phyloP scores from a whole-genome alignment of 2,329 filamentous ascomycete genomes.

The Cercospora canescens region DNA sequence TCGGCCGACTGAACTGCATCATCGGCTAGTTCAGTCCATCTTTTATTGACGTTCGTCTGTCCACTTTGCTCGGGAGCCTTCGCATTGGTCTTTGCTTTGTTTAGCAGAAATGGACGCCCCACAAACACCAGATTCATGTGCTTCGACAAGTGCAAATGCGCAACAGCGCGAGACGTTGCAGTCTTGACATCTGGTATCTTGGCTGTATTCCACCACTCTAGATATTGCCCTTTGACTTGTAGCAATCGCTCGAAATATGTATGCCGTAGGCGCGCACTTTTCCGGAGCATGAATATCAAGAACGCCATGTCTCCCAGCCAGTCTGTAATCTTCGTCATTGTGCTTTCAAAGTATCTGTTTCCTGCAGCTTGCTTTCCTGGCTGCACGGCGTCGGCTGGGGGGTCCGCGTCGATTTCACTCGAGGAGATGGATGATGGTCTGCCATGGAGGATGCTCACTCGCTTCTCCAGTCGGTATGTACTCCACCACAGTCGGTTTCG shows the following conservation, averaged over 20 bases:
- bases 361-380: neutral
- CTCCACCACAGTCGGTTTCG: conserved; percentile 24
- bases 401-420: conserved; percentile 55
- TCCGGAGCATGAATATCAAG: conserved; percentile 18
- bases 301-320: conserved; percentile 20
- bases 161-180: conserved; percentile 11
- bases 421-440: conserved; percentile 56
- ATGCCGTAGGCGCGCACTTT: conserved; percentile 15
- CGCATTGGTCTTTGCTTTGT: neutral
- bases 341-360: conserved; percentile 14
- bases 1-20: conserved; percentile 33
- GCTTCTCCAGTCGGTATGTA: conserved; percentile 51
- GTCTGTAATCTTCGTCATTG: conserved; percentile 17
- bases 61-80: neutral
- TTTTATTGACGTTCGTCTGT: conserved; percentile 3
- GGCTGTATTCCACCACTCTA: conserved; percentile 14
- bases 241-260: conserved; percentile 19
- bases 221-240: conserved; percentile 15
- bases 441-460: conserved; percentile 58
- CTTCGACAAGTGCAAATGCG: conserved; percentile 16
- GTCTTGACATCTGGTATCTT: conserved; percentile 4
- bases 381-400: conserved; percentile 40
- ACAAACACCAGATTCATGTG: conserved; percentile 20
- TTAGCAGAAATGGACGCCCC: conserved; percentile 23
- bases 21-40: conserved; percentile 25